Percentiles rank a stretch among this genome's conserved stretches.
Evolutionary conservation across 768 basidiomycete species (phyloP).

Genomic region (Lentinula sp.): DNA sequence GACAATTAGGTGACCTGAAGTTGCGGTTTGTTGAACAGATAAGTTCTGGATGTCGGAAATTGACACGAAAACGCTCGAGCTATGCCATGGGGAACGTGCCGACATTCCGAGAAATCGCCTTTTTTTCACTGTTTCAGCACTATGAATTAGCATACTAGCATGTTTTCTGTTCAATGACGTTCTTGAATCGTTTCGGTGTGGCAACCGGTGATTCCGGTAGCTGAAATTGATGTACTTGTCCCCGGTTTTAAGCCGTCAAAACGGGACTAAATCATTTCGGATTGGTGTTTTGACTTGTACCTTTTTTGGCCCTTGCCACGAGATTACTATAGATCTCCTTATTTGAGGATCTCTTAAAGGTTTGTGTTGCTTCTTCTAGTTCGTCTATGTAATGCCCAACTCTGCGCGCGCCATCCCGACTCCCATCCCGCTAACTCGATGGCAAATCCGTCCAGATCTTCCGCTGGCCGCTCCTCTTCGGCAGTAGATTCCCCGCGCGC

Average conservation of each 20-base stretch:
- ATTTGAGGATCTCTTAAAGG: not conserved
- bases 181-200: not conserved
- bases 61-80: too few species aligned
- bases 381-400: conserved; percentile 3
- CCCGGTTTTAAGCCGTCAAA: conserved; percentile 1
- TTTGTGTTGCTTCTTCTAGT: not conserved
- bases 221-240: not conserved
- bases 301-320: conserved; percentile 3
- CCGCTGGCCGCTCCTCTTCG: not conserved
- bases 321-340: not conserved
- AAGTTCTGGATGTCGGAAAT: not conserved
- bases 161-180: not conserved
- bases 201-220: conserved; percentile 3
- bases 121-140: not conserved
- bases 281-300: not conserved
- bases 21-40: not conserved
- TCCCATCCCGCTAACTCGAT: not conserved
- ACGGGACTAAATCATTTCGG: conserved; percentile 1
- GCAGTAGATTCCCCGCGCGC: not conserved
- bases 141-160: too few species aligned
- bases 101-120: not conserved
- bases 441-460: not conserved
- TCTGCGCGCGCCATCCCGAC: conserved; percentile 1
- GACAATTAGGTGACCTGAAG: not conserved
- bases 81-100: not conserved